A percentile compares a stretch with the other conserved stretches of the same genome.
Evolutionary conservation across 768 basidiomycete genomes (phyloP).

Genomic region (Kwoniella mangroviensis): DNA sequence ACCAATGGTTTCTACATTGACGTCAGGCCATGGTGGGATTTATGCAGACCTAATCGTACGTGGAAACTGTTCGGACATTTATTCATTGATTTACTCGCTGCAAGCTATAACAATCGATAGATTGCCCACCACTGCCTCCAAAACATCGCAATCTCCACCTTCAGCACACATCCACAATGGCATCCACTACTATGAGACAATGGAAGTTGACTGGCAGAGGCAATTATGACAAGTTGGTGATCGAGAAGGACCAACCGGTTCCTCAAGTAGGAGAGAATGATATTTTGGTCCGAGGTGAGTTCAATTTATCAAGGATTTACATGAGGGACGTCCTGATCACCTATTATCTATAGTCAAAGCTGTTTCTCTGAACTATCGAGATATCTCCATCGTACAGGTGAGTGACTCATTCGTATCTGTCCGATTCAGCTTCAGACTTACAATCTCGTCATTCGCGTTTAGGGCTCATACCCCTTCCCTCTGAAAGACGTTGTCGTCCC

Average conservation of each 20-base stretch:
- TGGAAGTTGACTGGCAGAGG: slow-evolving; percentile 21
- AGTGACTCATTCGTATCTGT: neutral
- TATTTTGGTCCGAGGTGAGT: slow-evolving; percentile 19
- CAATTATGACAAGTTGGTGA: slow-evolving; percentile 15
- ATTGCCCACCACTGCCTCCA: too few relatives aligned
- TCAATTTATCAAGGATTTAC: neutral
- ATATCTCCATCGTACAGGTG: slow-evolving; percentile 24
- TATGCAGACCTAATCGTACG: too few relatives aligned
- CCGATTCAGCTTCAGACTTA: too few relatives aligned
- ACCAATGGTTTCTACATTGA: neutral
- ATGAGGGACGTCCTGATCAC: neutral
- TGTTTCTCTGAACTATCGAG: slow-evolving; percentile 25
- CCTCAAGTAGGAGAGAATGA: slow-evolving; percentile 22
- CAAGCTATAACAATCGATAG: too few relatives aligned
- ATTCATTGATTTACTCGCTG: too few relatives aligned
- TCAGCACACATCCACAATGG: neutral
- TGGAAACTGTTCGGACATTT: too few relatives aligned
- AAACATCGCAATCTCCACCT: too few relatives aligned
- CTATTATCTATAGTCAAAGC: slow-evolving; percentile 16
- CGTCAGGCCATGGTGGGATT: neutral
- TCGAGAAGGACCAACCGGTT: slow-evolving; percentile 13
- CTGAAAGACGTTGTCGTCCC: slow-evolving; percentile 26
- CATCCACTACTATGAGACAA: slow-evolving; percentile 17
- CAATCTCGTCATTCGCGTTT: neutral
- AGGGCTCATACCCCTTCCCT: slow-evolving; percentile 35